Conservation (phyloP, 257 asterid species). For the Fraxinus americana region DNA sequence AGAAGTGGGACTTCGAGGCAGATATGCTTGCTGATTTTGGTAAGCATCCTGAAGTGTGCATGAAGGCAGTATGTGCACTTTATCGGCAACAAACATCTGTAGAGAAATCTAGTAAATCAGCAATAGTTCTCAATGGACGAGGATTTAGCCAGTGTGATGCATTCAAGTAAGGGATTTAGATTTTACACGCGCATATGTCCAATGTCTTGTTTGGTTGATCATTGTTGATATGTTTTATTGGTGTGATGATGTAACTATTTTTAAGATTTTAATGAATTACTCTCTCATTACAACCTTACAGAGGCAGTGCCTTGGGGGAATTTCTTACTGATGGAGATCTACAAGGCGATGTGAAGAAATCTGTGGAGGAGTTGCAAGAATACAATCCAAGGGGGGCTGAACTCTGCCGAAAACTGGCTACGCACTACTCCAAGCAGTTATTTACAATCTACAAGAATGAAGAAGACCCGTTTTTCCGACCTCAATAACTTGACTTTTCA, state of each 20-base stretch:
- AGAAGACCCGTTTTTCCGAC: constrained; percentile 56
- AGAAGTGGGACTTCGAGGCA: constrained; percentile 62
- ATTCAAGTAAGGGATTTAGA: constrained; percentile 31
- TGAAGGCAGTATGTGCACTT: constrained; percentile 73
- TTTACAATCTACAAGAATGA: constrained; percentile 51
- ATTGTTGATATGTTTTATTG: not conserved
- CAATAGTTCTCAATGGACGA: constrained; percentile 44
- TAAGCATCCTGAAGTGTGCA: constrained; percentile 57
- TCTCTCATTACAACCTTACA: constrained; percentile 28
- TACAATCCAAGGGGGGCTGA: constrained; percentile 43
- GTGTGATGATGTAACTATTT: not conserved
- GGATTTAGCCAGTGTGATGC: constrained; percentile 70
- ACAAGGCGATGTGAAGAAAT: constrained; percentile 42
- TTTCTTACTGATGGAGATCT: constrained; percentile 61
- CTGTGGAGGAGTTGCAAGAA: constrained; percentile 51
- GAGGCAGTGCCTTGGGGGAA: constrained; percentile 63
- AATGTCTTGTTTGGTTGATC: not conserved
- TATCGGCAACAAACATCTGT: constrained; percentile 63
- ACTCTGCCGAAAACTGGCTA: constrained; percentile 45
- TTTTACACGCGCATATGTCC: not conserved
- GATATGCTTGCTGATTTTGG: constrained; percentile 73
- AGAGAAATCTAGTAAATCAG: constrained; percentile 45
- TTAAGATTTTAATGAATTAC: not conserved
- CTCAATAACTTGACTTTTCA: constrained; percentile 19
- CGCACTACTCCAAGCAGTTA: constrained; percentile 58